Percentiles rank a stretch among this genome's conserved stretches.
These are phyloP conservation scores for Cicer pinnatifidum DNA, from an alignment of 306 rosid species.

Conservation along the genomic window DNA sequence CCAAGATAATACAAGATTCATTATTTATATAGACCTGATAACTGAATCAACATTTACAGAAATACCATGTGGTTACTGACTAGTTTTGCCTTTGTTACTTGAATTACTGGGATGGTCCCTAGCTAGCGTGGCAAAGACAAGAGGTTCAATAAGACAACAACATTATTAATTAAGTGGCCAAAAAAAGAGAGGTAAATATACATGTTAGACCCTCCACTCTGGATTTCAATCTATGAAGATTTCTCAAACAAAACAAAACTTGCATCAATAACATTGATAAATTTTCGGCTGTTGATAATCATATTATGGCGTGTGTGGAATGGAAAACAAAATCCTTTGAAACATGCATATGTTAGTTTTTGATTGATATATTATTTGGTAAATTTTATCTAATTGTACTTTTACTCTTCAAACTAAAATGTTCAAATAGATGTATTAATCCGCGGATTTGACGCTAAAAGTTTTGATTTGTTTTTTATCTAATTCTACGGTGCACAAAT, in stretches of 20 bases:
- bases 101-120: neutral
- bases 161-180: neutral
- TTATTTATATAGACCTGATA: too few relatives aligned
- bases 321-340: neutral
- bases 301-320: neutral
- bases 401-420: neutral
- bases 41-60: neutral
- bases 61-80: neutral
- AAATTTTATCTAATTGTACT: neutral
- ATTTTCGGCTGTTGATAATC: neutral
- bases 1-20: too few relatives aligned
- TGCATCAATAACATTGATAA: neutral
- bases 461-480: too few relatives aligned
- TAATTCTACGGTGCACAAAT: too few relatives aligned
- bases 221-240: neutral
- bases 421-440: neutral
- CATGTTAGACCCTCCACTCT: neutral
- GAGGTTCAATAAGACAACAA: neutral
- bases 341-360: too few relatives aligned
- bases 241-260: constrained; percentile 7
- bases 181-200: neutral
- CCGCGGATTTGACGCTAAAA: neutral
- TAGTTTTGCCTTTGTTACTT: neutral
- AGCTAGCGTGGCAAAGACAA: constrained; percentile 1
- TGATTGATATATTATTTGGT: neutral